A percentile compares a stretch with the other conserved stretches of the same genome.
Conservation (phyloP, 2,329 filamentous ascomycete genomes). For the Lojkania enalia region DNA sequence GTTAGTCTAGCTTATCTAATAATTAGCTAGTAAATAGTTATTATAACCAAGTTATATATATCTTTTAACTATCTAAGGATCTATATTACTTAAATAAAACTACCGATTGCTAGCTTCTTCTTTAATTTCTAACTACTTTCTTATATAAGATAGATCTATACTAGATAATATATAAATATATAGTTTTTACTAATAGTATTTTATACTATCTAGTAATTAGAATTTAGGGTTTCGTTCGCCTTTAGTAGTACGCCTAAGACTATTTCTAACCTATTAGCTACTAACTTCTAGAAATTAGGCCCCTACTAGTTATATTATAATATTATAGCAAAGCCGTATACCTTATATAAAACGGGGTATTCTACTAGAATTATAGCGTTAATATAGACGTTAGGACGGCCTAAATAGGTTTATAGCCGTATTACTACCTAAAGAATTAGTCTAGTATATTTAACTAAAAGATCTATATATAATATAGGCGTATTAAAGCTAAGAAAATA, state of each 20-base stretch:
- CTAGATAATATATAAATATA: not conserved
- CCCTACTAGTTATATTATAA: not conserved
- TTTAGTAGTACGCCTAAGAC: not conserved
- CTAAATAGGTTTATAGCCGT: too few species aligned
- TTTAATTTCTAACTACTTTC: not conserved
- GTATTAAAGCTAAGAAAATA: not conserved
- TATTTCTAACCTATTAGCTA: not conserved
- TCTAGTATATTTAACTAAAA: not conserved
- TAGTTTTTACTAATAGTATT: not conserved
- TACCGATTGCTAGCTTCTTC: not conserved
- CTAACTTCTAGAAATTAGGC: not conserved
- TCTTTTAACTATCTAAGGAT: not conserved
- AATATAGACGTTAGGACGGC: too few species aligned
- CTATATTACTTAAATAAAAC: not conserved
- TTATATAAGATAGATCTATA: not conserved
- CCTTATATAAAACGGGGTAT: not conserved
- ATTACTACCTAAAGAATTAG: too few species aligned
- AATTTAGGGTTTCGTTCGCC: too few species aligned
- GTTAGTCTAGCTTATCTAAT: not conserved
- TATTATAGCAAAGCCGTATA: not conserved
- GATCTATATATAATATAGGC: not conserved
- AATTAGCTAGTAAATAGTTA: not conserved
- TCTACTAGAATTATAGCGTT: too few species aligned
- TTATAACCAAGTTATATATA: not conserved
- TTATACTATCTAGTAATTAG: not conserved